Conservation (phyloP, 352 stramenopile genomes). For the Pythium plurisporium region DNA sequence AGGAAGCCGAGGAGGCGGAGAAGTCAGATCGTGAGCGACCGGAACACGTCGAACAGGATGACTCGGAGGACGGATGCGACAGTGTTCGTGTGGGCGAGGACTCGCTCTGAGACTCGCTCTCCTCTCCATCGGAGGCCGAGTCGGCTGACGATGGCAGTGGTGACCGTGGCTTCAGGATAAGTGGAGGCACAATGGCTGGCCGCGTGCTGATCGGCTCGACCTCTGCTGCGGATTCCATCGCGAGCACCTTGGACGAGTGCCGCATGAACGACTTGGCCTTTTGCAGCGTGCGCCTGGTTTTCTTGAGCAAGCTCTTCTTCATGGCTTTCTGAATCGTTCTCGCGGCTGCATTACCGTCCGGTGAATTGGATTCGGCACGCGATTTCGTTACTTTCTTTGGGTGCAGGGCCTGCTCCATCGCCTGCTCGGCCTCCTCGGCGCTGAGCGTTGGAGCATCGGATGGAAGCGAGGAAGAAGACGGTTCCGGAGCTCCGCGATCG, state of each 20-base stretch:
- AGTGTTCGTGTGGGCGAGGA: constrained; percentile 25
- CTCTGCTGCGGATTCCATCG: constrained; percentile 14
- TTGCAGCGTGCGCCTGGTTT: constrained; percentile 16
- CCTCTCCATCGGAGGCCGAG: constrained; percentile 4
- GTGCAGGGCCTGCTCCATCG: neutral
- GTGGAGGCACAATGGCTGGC: constrained; percentile 1
- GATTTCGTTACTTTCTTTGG: constrained; percentile 10
- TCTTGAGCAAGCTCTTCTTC: constrained; percentile 31
- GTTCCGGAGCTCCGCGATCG: neutral
- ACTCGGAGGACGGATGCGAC: constrained; percentile 18
- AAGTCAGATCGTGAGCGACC: neutral
- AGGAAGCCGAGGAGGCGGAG: neutral
- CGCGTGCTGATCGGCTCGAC: neutral
- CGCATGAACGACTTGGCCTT: constrained; percentile 38
- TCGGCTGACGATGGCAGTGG: neutral
- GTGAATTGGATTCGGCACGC: too few species aligned
- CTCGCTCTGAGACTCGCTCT: neutral
- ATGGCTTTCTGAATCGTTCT: constrained; percentile 43
- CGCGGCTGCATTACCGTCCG: constrained; percentile 24
- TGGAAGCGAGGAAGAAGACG: neutral
- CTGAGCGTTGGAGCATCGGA: constrained; percentile 7
- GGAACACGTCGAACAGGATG: constrained; percentile 19
- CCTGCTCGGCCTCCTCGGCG: neutral
- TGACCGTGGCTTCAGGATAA: constrained; percentile 1
- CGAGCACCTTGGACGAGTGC: constrained; percentile 39